Base-by-base conservation (phyloP, 352 stramenopile genomes). In the Globisporangium solare region DNA sequence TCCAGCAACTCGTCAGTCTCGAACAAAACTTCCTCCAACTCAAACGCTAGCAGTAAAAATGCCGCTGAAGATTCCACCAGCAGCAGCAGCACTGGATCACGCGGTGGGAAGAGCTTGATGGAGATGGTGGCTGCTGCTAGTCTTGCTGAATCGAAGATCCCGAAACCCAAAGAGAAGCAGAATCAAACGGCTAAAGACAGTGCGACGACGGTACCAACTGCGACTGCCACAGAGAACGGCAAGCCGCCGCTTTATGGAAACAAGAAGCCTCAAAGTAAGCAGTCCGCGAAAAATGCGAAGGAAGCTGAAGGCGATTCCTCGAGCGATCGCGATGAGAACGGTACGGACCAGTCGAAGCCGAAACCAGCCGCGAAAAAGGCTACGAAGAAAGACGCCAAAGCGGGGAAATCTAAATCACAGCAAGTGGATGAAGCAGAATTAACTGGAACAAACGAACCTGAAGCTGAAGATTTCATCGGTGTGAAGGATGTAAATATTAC, bases 31-130 rank as follows among this genome's bases (percentile, higher is more conserved):
- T 7, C 5, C 40, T 15, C 18, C 40, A 56, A 51, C 10, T 15
- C 41, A 14, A 21, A 17, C 14, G n/a, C 15, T 62, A 47, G 7
- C 7, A 35, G 27, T 35, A 35, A 35, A 35, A 35, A 13, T 52
- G 47, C 15, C 17, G 13, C 17, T 6, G 22, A 45, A 21, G 50
- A 22, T 6, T 13, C 32, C 4, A 54, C 42, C 41, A 42, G 12
- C 43, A 54, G 48, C 41, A 42, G 12, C 43, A 27, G 6, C 14
- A 0, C 41, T 5, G n/a, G 39, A 14, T 18, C 46, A 11, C 32
- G 27, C 6, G 53, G 53, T 11, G 41, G 39, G n/a, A 60, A 57
- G 54, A 66, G 59, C 13, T 22, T 66, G 37, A 66, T 66, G 59
- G 46, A 61, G 41, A 66, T 57, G 53, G 18, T 66, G 22, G 45